Conservation (phyloP, 139 green algal genomes). For the Yamagishiella unicocca region DNA sequence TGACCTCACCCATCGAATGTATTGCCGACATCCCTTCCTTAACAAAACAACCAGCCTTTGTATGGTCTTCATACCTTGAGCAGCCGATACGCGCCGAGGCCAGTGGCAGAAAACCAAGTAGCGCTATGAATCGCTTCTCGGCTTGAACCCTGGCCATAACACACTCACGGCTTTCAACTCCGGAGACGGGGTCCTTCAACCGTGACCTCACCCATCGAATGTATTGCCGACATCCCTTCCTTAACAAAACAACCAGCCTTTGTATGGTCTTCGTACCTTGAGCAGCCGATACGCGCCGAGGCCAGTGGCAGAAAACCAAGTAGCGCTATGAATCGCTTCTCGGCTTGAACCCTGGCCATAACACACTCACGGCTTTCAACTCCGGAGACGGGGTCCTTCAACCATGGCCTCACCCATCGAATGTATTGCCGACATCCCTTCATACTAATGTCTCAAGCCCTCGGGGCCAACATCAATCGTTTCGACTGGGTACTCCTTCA, state of each 20-base stretch:
- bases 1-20: slow-evolving; percentile 44
- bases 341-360: slow-evolving; percentile 37
- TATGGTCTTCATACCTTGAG: too few relatives aligned
- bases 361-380: slow-evolving; percentile 8
- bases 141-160: slow-evolving; percentile 36
- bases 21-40: background rate
- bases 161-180: slow-evolving; percentile 23
- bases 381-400: slow-evolving; percentile 14
- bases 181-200: background rate
- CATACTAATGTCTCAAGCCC: too few relatives aligned
- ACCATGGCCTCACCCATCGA: slow-evolving; percentile 27
- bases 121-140: background rate
- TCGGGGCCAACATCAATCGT: too few relatives aligned
- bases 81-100: background rate
- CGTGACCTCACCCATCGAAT: slow-evolving; percentile 39
- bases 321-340: background rate
- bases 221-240: background rate
- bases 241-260: background rate
- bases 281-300: background rate
- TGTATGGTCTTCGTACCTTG: too few relatives aligned
- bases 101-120: slow-evolving; percentile 42
- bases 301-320: slow-evolving; percentile 42
- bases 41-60: background rate
- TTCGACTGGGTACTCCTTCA: too few relatives aligned
- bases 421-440: slow-evolving; percentile 9